These are phyloP conservation scores for Populus trichocarpa DNA, from an alignment of 441 rosid genomes.

Conservation along the genomic window DNA sequence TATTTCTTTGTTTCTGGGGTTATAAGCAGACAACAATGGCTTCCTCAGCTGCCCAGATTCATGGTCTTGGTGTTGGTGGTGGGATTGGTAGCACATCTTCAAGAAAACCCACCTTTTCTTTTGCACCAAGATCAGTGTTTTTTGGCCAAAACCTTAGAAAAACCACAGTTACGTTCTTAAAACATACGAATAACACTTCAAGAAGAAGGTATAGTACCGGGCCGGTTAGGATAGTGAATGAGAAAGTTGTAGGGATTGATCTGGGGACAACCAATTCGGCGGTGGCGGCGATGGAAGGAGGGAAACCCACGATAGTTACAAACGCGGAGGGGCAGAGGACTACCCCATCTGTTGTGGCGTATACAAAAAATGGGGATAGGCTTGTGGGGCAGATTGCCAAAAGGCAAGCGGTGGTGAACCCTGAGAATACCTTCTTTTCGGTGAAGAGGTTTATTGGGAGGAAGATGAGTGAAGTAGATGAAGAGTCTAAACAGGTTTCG, in stretches of 20 bases:
- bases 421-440: constrained; percentile 87
- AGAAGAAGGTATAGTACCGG: constrained; percentile 37
- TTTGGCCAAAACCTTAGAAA: constrained; percentile 43
- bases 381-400: constrained; percentile 96
- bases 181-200: constrained; percentile 23
- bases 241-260: constrained; percentile 77
- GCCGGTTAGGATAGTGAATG: constrained; percentile 55
- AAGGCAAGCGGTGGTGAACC: constrained; percentile 90
- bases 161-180: constrained; percentile 33
- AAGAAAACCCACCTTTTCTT: constrained; percentile 22
- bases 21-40: constrained; percentile 31
- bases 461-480: constrained; percentile 90
- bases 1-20: background rate
- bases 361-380: constrained; percentile 79
- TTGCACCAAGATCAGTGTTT: constrained; percentile 43
- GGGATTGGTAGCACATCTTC: constrained; percentile 35
- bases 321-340: constrained; percentile 96
- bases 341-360: constrained; percentile 90
- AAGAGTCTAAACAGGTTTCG: constrained; percentile 89
- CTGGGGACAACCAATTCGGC: constrained; percentile 81
- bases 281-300: constrained; percentile 98
- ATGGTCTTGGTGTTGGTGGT: constrained; percentile 39
- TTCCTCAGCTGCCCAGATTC: constrained; percentile 60
- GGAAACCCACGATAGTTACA: constrained; percentile 88
- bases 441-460: constrained; percentile 99